Base-by-base conservation (phyloP, 2,329 filamentous ascomycete genomes). In the Diaporthe batatas region DNA sequence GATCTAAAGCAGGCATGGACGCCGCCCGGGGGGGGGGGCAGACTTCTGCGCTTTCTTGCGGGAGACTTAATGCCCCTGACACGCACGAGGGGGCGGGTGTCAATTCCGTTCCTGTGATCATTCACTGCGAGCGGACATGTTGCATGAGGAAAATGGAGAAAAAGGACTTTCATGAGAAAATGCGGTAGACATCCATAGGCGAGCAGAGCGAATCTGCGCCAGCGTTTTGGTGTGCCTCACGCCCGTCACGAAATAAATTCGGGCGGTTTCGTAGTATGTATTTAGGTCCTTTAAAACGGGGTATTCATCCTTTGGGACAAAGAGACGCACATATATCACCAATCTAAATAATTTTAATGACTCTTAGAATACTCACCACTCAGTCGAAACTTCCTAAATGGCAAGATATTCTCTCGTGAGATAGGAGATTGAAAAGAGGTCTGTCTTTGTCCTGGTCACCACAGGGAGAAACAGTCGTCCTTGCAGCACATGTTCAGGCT, bases 1-100 rank as follows among this genome's bases (percentile, higher is more conserved):
- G 71, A 70, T 76, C 49, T 80, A 72, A 72, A 70, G 29, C 2
- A 2, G 7, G 6, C 36, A 39, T n/a, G 2, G 12, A 10, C 8
- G 2, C 29, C 29, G 34, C 29, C 29, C 29, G 34, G 34, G 34
- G 11, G 39, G 4, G 3, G 16, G 44, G 44, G 21, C 44, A 6
- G 18, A 6, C 18, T 47, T 1, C 3, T 42, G 14, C 14, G 39
- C 39, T 42, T 42, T 42, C 39, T 18, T 42, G 14, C 5, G 23
- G 23, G 21, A n/a, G 7, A 10, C 6, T 47, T 18, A 2, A 47
- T 1, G 18, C 44, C 44, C 18, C 44, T 18, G 6, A 47, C 6
- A 18, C 18, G 18, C 21, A 18, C 6, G 21, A n/a, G 3, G 44
- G 21, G 11, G 29, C 29, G 29, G 29, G 29, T 1, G 2, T 51